A percentile compares a stretch with the other conserved stretches of the same genome.
Evolutionary conservation across 2,329 filamentous ascomycete genomes (phyloP).

Genomic region (Sporothrix inflata): DNA sequence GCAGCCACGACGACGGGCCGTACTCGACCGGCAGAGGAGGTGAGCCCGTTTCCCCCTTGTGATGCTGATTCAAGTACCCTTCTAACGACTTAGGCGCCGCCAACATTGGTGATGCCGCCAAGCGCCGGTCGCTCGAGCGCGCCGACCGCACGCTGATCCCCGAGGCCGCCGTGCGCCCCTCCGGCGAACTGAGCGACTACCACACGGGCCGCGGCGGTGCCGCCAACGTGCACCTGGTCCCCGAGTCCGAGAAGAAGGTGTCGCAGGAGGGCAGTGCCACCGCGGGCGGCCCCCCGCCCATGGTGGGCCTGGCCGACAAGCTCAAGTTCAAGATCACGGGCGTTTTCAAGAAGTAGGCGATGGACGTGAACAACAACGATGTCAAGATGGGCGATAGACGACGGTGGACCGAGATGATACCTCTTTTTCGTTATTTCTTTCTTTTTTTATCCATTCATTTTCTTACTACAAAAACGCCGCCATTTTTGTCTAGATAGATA

Average conservation of each 20-base stretch:
- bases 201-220: constrained; percentile 65
- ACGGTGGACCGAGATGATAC: constrained; percentile 26
- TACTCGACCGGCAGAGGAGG: constrained; percentile 64
- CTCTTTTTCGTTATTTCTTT: constrained; percentile 15
- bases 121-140: constrained; percentile 44
- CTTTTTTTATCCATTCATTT: not conserved
- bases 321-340: constrained; percentile 60
- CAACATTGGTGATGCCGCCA: constrained; percentile 59
- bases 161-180: constrained; percentile 54
- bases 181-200: constrained; percentile 53
- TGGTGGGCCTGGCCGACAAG: constrained; percentile 57
- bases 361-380: not conserved
- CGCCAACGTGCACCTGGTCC: constrained; percentile 55
- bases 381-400: not conserved
- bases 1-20: constrained; percentile 61
- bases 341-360: constrained; percentile 50
- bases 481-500: constrained; percentile 21
- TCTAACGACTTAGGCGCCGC: constrained; percentile 53
- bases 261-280: constrained; percentile 34
- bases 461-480: not conserved
- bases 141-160: constrained; percentile 58
- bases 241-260: constrained; percentile 38
- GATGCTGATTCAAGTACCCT: no score
- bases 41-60: constrained; percentile 39
- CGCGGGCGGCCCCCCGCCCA: constrained; percentile 36